phyloP scores from a whole-genome alignment of 768 basidiomycete genomes.

The Mrakia frigida region DNA sequence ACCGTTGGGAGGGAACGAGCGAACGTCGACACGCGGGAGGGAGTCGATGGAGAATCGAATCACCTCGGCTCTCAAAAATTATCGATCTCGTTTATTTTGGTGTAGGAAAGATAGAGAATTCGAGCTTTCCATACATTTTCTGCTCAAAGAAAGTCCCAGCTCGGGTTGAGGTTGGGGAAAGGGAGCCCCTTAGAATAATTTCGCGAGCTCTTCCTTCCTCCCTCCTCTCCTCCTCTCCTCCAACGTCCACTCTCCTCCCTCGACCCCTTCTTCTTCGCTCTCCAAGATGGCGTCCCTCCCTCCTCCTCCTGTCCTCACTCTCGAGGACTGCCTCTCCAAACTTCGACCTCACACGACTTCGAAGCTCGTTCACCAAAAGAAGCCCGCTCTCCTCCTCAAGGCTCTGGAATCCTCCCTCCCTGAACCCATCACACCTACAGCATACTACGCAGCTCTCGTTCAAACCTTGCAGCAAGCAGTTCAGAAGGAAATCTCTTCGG shows the following conservation, averaged over 20 bases:
- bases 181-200: background rate
- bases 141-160: too few species aligned
- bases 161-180: too few species aligned
- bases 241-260: background rate
- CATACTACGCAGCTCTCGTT: slow-evolving; percentile 82
- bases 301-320: slow-evolving; percentile 13
- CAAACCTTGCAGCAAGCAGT: slow-evolving; percentile 76
- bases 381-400: slow-evolving; percentile 74
- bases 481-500: slow-evolving; percentile 53
- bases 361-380: slow-evolving; percentile 75
- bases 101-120: too few species aligned
- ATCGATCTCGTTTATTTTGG: too few species aligned
- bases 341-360: slow-evolving; percentile 81
- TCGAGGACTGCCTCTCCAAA: slow-evolving; percentile 57
- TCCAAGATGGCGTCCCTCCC: slow-evolving; percentile 11
- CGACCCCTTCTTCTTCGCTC: background rate
- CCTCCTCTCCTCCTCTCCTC: background rate
- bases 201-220: background rate
- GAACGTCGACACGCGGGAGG: background rate
- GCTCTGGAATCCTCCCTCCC: slow-evolving; percentile 65
- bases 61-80: too few species aligned
- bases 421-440: slow-evolving; percentile 58
- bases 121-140: too few species aligned
- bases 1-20: background rate
- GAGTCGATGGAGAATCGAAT: too few species aligned